Evolutionary conservation across 106 monocot genomes (phyloP).

Genomic region (Cymbidium sinense): DNA sequence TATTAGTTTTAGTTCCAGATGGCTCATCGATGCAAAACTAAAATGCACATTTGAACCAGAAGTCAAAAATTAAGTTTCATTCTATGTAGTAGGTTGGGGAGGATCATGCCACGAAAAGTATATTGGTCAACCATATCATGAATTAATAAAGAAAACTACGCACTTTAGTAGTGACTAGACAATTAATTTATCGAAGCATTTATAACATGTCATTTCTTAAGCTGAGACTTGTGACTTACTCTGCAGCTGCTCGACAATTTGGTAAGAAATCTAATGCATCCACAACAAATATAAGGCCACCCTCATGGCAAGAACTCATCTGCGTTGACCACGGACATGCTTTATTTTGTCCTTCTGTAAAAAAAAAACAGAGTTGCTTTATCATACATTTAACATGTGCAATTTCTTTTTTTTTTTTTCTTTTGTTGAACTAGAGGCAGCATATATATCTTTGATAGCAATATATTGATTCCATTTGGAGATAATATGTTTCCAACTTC

Average conservation of each 20-base stretch:
- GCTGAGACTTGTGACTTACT: slow-evolving; percentile 39
- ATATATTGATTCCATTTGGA: neutral
- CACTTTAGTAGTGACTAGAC: neutral
- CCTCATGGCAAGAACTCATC: slow-evolving; percentile 80
- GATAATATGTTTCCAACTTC: slow-evolving; percentile 33
- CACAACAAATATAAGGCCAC: slow-evolving; percentile 84
- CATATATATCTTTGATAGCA: neutral
- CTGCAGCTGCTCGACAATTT: slow-evolving; percentile 70
- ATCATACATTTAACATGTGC: neutral
- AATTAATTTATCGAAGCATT: neutral
- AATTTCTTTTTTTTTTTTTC: neutral
- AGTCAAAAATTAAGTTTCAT: neutral
- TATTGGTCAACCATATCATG: neutral
- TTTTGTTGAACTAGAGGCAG: neutral
- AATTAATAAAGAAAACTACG: neutral
- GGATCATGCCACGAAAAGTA: neutral
- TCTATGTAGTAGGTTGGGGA: neutral
- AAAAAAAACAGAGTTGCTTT: neutral
- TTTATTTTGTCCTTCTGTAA: slow-evolving; percentile 58
- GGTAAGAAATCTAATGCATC: slow-evolving; percentile 96
- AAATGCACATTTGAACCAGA: neutral
- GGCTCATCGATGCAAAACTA: neutral
- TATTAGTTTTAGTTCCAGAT: neutral
- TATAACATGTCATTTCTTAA: neutral
- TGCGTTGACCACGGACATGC: slow-evolving; percentile 83